Base-by-base conservation (phyloP, 2,329 filamentous ascomycete species). In the Sordariomycetes sp. region DNA sequence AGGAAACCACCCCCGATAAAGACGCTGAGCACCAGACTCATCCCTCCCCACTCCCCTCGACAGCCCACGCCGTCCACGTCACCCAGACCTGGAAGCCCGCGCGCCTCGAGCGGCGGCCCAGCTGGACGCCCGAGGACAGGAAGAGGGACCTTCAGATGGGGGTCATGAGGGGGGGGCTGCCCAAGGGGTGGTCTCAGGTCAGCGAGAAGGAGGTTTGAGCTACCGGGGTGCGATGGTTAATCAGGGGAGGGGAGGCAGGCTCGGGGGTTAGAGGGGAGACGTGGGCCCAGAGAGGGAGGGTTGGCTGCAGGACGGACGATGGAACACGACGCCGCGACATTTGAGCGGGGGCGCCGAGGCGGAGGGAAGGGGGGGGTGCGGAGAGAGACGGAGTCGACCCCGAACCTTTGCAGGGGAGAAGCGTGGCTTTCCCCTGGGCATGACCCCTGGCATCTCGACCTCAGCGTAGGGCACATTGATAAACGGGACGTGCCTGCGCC, bases 51-150 rank as follows among this genome's bases (percentile, higher is more conserved):
- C 42, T 62, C 60, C 10, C 24, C 67, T 2, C 62, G 28, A 59
- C 63, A 59, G 48, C 67, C 62, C 4, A 66, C 55, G 56, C 59
- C 56, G 0, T 65, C 32, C 32, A 24, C 39, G 13, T 34, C 1
- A 56, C 55, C 2, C 45, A 51, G 32, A 24, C 35, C 24, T 57
- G 56, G 56, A n/a, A 57, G 56, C 56, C 56, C n/a, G 25, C 24
- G 28, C 28, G 8, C n/a, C 20, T 72, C 61, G 34, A 54, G 2
- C 71, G 74, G 10, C 74, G 76, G 53, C 75, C 76, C 65, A 79
- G 77, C 67, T 82, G 75, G 71, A 74, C 70, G 63, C 69, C 70
- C 39, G 75, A 83, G 66, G 79, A 80, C 64, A 72, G 73, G 65
- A 80, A 79, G 66, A 78, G 74, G 60, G 68, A 68, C 57, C 63